These are phyloP conservation scores for Zasmidium angulare DNA, from an alignment of 2,329 filamentous ascomycete genomes.

Conservation along the genomic window DNA sequence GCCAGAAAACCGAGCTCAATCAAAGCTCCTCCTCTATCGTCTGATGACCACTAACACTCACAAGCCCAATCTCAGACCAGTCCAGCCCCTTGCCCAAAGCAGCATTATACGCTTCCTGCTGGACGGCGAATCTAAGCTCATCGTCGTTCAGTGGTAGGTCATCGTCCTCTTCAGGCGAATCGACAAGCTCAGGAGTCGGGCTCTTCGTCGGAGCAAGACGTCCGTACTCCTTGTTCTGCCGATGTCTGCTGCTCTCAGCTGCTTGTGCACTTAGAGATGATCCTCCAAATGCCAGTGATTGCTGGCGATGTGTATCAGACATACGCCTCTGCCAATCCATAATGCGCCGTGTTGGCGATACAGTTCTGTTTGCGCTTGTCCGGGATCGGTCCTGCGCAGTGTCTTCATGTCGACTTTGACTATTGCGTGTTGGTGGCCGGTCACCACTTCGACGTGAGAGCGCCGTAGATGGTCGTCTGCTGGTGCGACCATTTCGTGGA, in stretches of 20 bases:
- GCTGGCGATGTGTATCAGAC: not conserved
- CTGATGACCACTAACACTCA: slow-evolving; percentile 31
- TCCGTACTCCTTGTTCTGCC: not conserved
- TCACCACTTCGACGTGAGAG: not conserved
- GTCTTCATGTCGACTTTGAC: not conserved
- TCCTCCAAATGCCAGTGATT: not conserved
- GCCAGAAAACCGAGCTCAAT: not conserved
- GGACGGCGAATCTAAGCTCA: slow-evolving; percentile 19
- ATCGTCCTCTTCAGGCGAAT: not conserved
- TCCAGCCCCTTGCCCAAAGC: slow-evolving; percentile 19
- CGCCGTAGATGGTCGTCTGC: not conserved
- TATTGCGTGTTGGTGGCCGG: not conserved
- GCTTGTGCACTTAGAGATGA: not conserved
- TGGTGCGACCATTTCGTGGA: not conserved
- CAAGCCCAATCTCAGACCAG: slow-evolving; percentile 29
- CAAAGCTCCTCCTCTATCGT: slow-evolving; percentile 32
- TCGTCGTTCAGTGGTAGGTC: not conserved
- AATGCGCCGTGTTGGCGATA: not conserved
- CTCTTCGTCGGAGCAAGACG: not conserved
- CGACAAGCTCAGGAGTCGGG: not conserved
- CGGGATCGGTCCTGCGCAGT: not conserved
- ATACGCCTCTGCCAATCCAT: slow-evolving; percentile 3
- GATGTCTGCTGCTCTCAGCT: not conserved
- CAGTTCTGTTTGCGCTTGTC: not conserved
- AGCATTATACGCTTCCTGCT: slow-evolving; percentile 27